Conservation (phyloP, 169 alveolate species). For the Cystoisospora suis region DNA sequence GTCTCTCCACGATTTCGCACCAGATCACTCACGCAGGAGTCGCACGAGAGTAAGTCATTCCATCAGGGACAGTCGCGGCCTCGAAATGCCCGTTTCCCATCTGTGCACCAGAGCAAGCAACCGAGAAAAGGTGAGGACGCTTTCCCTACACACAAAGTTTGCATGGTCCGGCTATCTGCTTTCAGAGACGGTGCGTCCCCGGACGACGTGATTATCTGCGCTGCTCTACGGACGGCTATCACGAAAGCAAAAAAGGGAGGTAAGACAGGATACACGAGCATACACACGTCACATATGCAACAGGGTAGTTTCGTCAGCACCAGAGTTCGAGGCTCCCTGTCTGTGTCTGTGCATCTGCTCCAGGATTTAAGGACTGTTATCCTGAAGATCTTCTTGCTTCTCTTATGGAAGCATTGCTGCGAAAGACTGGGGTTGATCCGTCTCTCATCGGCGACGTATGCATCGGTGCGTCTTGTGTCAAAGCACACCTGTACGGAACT, state of each 20-base stretch:
- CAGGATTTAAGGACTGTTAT: slow-evolving; percentile 81
- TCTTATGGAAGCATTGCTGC: slow-evolving; percentile 77
- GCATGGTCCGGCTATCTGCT: no score
- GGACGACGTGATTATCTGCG: slow-evolving; percentile 89
- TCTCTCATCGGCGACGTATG: slow-evolving; percentile 83
- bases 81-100: no score
- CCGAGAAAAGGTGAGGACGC: no score
- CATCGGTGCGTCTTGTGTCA: slow-evolving; percentile 75
- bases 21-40: no score
- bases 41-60: no score
- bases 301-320: neutral
- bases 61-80: no score
- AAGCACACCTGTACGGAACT: no score
- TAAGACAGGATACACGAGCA: no score
- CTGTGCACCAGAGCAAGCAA: no score
- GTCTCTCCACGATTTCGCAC: no score
- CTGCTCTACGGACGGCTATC: slow-evolving; percentile 90
- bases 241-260: slow-evolving; percentile 86
- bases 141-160: no score
- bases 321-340: neutral
- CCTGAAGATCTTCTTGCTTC: slow-evolving; percentile 86
- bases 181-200: no score
- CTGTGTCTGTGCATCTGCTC: neutral
- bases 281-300: neutral
- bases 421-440: slow-evolving; percentile 81